phyloP scores from a whole-genome alignment of 768 basidiomycete species.

The Coprinopsis marcescibilis region DNA sequence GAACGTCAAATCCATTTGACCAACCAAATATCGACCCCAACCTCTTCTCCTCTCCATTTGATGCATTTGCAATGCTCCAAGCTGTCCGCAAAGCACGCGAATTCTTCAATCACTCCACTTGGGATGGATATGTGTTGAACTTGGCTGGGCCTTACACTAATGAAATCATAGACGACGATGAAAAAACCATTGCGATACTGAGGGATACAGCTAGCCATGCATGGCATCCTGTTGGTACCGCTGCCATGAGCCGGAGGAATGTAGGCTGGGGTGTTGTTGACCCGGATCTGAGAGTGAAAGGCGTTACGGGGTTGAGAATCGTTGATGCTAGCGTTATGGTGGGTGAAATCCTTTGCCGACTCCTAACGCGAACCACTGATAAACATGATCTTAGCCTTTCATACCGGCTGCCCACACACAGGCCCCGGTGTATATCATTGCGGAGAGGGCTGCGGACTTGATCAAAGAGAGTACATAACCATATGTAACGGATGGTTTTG shows the following conservation, averaged over 20 bases:
- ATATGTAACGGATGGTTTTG: too few relatives aligned
- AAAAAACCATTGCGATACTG: conserved; percentile 13
- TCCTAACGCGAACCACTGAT: neutral
- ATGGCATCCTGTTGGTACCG: conserved; percentile 29
- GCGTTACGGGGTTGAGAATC: conserved; percentile 27
- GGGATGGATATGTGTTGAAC: conserved; percentile 8
- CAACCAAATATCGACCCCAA: conserved; percentile 10
- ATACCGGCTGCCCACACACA: conserved; percentile 14
- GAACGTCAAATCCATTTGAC: conserved; percentile 11
- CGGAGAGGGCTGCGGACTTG: conserved; percentile 13
- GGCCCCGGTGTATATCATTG: conserved; percentile 13
- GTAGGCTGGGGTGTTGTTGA: conserved; percentile 30
- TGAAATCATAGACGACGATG: conserved; percentile 10
- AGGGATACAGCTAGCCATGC: conserved; percentile 17
- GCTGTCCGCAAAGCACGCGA: conserved; percentile 4
- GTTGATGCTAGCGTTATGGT: conserved; percentile 34
- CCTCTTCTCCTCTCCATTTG: conserved; percentile 3
- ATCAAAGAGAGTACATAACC: conserved; percentile 8
- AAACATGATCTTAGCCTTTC: conserved; percentile 7
- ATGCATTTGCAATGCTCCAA: conserved; percentile 3
- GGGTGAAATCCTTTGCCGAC: conserved; percentile 6
- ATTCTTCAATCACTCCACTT: conserved; percentile 7
- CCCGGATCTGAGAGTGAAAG: conserved; percentile 32
- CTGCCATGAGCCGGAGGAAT: conserved; percentile 24
- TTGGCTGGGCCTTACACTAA: conserved; percentile 7